These are phyloP conservation scores for Thoreauomyces humboldtii DNA, from an alignment of 192 early-diverging fungal species.

Conservation along the genomic window DNA sequence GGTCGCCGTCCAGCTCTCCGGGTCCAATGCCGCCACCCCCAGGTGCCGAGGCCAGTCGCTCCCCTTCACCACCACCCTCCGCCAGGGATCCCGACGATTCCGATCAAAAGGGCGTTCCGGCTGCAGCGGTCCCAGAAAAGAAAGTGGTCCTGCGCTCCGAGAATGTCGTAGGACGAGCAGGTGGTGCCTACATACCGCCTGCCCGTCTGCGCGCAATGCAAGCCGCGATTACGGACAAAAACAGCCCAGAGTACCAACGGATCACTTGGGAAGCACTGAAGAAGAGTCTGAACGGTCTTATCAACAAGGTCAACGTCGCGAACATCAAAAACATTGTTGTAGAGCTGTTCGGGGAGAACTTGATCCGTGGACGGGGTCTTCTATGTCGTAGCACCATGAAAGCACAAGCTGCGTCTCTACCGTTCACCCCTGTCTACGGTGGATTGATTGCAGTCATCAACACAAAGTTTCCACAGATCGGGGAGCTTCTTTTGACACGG, in stretches of 20 bases:
- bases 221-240: slow-evolving; percentile 63
- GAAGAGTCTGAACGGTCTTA: slow-evolving; percentile 90
- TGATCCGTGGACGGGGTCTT: slow-evolving; percentile 90
- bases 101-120: too few relatives aligned
- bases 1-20: too few relatives aligned
- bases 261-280: slow-evolving; percentile 93
- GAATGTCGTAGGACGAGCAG: slow-evolving; percentile 44
- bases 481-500: slow-evolving; percentile 80
- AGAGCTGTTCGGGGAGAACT: slow-evolving; percentile 86
- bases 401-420: slow-evolving; percentile 77
- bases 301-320: slow-evolving; percentile 90
- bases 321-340: slow-evolving; percentile 90
- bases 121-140: not conserved
- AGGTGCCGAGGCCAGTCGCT: too few relatives aligned
- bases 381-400: slow-evolving; percentile 84
- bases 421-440: slow-evolving; percentile 91
- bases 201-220: slow-evolving; percentile 74
- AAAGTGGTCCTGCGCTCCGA: not conserved
- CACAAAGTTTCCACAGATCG: slow-evolving; percentile 89
- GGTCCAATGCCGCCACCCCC: too few relatives aligned
- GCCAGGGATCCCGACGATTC: too few relatives aligned
- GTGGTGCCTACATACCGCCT: slow-evolving; percentile 85
- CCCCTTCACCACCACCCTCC: too few relatives aligned
- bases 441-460: slow-evolving; percentile 85
- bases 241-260: slow-evolving; percentile 72